Base-by-base conservation (phyloP, 2,329 filamentous ascomycete species). In the Pseudocercospora musae region DNA sequence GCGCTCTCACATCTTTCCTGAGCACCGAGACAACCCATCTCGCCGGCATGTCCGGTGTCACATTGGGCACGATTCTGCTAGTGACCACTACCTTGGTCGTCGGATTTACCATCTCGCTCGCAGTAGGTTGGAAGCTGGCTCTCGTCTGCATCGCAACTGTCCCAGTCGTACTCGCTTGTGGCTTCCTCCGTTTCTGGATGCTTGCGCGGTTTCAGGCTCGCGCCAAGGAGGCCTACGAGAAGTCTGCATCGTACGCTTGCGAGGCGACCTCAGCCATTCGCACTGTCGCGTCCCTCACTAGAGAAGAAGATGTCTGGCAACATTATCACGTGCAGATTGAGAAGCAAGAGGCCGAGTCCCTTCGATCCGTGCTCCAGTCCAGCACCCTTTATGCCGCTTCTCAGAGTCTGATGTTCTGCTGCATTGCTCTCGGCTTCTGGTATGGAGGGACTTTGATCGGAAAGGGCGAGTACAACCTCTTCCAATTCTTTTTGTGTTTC, bases 211-310 rank as follows among this genome's bases (percentile, higher is more conserved):
- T 92, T 80, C 90, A 91, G 78, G 83, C 83, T 40, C 89, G 90
- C 23, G 88, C 92, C 1, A 96, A 95, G 80, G 82, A 82, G 67
- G 88, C 91, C 3, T 93, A 98, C 74, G 84, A 91, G 72, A 80
- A 84, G 61, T 94, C 91, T 62, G 94, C 94, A 7, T 89, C 88
- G 60, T 96, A 90, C 73, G 95, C 95, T 10, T 95, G 93, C 52
- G 95, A 99, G 77, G 93, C 93, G 48, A 96, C 96, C 31, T 93
- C 91, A 1, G 90, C 93, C 6, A 97, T 98, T 68, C 89, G 94
- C 57, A 98, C 95, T 1, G 93, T 98, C 9, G 94, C 93, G 3
- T 91, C 92, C 8, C 83, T 99, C 49, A 96, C 93, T 0, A 86
- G 94, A 9, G 95, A 99, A 78, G 78, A 84, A 0, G 91, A 96